A percentile compares a stretch with the other conserved stretches of the same genome.
Evolutionary conservation across 805 yeast genomes (phyloP).

Genomic region (Candida hungchunana): DNA sequence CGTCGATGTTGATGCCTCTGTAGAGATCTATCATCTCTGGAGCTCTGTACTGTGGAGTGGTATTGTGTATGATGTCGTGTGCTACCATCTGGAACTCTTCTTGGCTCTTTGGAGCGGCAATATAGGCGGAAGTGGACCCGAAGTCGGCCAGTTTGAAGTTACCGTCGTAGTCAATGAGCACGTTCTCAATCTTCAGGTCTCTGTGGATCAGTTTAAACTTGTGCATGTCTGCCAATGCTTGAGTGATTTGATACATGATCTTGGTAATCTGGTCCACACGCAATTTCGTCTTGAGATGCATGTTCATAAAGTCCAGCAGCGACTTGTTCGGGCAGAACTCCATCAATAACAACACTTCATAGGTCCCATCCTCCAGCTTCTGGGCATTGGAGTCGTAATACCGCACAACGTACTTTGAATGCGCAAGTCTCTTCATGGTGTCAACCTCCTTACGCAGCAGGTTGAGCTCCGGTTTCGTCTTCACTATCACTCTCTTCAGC

Average conservation of each 20-base stretch:
- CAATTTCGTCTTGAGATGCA: conserved; percentile 72
- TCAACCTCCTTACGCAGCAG: conserved; percentile 71
- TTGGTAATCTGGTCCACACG: conserved; percentile 71
- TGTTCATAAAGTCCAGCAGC: conserved; percentile 87
- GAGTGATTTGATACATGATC: conserved; percentile 77
- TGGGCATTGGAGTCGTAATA: conserved; percentile 78
- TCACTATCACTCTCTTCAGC: conserved; percentile 69
- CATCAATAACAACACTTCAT: conserved; percentile 90
- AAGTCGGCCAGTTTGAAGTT: conserved; percentile 87
- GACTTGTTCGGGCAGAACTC: conserved; percentile 88
- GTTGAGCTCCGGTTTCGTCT: conserved; percentile 63
- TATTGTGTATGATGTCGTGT: conserved; percentile 82
- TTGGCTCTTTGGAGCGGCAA: conserved; percentile 70
- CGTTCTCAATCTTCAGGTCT: conserved; percentile 93
- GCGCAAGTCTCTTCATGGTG: conserved; percentile 61
- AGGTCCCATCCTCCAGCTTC: conserved; percentile 46
- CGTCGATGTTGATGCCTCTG: conserved; percentile 80
- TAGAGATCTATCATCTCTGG: conserved; percentile 96
- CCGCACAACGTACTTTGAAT: conserved; percentile 56
- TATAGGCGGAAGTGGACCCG: conserved; percentile 75
- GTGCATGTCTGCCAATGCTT: conserved; percentile 86
- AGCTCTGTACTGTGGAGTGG: conserved; percentile 92
- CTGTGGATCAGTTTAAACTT: conserved; percentile 70
- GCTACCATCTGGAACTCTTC: conserved; percentile 72
- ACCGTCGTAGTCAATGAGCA: conserved; percentile 65